Base-by-base conservation (phyloP, 2,329 filamentous ascomycete genomes). In the Escovopsis weberi region DNA sequence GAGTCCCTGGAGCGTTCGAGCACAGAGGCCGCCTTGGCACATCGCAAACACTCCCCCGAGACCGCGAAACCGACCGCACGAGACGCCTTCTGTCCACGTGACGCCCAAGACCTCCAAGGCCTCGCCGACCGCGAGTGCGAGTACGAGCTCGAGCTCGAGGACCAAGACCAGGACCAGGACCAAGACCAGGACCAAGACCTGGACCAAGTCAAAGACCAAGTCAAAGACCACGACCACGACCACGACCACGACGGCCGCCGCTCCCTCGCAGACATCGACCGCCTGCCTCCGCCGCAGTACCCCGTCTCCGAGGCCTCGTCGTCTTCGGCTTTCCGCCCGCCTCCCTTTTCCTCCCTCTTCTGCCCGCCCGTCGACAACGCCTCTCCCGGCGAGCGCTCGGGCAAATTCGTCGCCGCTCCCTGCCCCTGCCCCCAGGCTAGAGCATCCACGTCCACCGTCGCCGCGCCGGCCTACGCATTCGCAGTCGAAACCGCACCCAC, bases 311-410 rank as follows among this genome's bases (percentile, higher is more conserved):
- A 76, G 58, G 63, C 70, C 33, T 72, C 69, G 42, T 64, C 66
- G 45, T 64, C 65, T 45, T 69, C 68, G 40, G n/a, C n/a, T n/a
- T n/a, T n/a, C n/a, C 65, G 64, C 36, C 74, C 72, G 43, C 75
- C 74, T 47, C 69, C 75, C 30, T 79, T 79, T 54, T 78, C 72
- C 44, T 77, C 74, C 46, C 69, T 78, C 59, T 78, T 73, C 59
- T 63, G 64, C 35, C 63, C 62, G 48, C 47, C 51, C 15, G 49
- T 52, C 47, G 59, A 65, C 56, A 57, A 59, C 44, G 59, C 57
- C 47, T n/a, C n/a, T n/a, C n/a, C n/a, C n/a, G n/a, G n/a, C n/a
- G 61, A 64, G 48, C 49, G 54, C 40, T 50, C 55, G 41, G 51
- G 51, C 45, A 57, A 60, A 54, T 53, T 54, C 38, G 51, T 57